phyloP scores from a whole-genome alignment of 208 protist genomes.

The Trypanosoma mega region DNA sequence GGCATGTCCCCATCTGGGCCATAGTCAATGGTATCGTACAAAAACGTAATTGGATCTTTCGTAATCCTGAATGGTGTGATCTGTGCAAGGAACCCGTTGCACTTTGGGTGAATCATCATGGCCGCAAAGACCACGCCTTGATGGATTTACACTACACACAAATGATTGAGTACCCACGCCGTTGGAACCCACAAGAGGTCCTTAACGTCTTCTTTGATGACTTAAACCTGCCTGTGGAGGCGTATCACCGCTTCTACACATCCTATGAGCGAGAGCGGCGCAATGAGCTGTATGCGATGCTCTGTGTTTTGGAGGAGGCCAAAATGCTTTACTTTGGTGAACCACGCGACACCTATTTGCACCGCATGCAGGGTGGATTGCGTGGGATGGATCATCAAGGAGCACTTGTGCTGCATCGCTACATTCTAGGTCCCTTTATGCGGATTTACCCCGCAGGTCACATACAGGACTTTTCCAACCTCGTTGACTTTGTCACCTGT shows the following conservation, averaged over 20 bases:
- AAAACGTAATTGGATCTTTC: constrained; percentile 85
- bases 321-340: constrained; percentile 89
- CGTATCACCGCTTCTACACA: constrained; percentile 55
- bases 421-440: constrained; percentile 76
- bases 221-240: constrained; percentile 51
- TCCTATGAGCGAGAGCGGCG: constrained; percentile 53
- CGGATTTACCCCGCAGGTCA: constrained; percentile 85
- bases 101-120: constrained; percentile 86
- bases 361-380: constrained; percentile 79
- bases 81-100: constrained; percentile 88
- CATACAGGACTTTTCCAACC: constrained; percentile 90
- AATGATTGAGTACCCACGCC: constrained; percentile 68
- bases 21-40: constrained; percentile 79
- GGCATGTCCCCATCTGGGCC: constrained; percentile 84
- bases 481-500: constrained; percentile 89
- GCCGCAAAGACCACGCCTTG: constrained; percentile 88
- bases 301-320: constrained; percentile 63
- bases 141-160: constrained; percentile 88
- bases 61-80: constrained; percentile 87
- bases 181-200: constrained; percentile 79
- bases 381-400: constrained; percentile 86
- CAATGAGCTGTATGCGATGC: constrained; percentile 80
- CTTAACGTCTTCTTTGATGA: constrained; percentile 50
- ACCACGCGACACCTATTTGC: constrained; percentile 69
- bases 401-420: constrained; percentile 83